Percentiles rank a stretch among this genome's conserved stretches.
Conservation (phyloP, 2,329 filamentous ascomycete genomes). For the Alternaria panax region DNA sequence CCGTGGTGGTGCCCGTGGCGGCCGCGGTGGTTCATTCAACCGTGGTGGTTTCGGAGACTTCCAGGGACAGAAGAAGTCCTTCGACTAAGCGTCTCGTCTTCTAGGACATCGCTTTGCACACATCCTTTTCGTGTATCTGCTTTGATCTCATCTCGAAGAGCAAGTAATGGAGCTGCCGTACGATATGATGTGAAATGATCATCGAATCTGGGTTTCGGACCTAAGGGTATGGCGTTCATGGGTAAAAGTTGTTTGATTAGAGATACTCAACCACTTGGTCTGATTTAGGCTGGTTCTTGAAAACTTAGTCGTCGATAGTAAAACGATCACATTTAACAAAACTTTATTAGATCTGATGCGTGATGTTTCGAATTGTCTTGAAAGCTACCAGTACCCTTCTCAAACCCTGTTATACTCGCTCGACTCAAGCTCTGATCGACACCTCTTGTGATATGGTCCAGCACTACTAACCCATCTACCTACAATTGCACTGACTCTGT, state of each 20-base stretch:
- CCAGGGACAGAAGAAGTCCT: slow-evolving; percentile 81
- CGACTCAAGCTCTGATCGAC: background rate
- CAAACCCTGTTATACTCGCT: background rate
- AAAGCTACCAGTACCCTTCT: background rate
- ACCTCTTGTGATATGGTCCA: background rate
- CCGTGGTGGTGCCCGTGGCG: slow-evolving; percentile 53
- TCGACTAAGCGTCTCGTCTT: slow-evolving; percentile 50
- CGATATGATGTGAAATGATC: slow-evolving; percentile 26
- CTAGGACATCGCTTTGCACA: slow-evolving; percentile 2
- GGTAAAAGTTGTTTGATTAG: slow-evolving; percentile 25
- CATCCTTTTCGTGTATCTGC: slow-evolving; percentile 26
- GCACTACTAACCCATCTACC: background rate
- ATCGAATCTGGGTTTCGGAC: slow-evolving; percentile 19
- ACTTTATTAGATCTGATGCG: background rate
- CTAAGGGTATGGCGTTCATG: slow-evolving; percentile 20
- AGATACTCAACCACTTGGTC: slow-evolving; percentile 9
- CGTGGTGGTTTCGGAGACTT: slow-evolving; percentile 70
- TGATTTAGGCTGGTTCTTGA: slow-evolving; percentile 10
- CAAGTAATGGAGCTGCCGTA: slow-evolving; percentile 33
- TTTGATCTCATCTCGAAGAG: slow-evolving; percentile 30
- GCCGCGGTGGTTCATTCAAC: slow-evolving; percentile 57
- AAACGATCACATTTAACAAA: slow-evolving; percentile 8
- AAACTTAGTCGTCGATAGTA: slow-evolving; percentile 22
- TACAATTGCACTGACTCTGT: too few species aligned
- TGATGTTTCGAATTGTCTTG: background rate